Evolutionary conservation across 768 basidiomycete genomes (phyloP).

Genomic region (Leucocoprinus birnbaumii): DNA sequence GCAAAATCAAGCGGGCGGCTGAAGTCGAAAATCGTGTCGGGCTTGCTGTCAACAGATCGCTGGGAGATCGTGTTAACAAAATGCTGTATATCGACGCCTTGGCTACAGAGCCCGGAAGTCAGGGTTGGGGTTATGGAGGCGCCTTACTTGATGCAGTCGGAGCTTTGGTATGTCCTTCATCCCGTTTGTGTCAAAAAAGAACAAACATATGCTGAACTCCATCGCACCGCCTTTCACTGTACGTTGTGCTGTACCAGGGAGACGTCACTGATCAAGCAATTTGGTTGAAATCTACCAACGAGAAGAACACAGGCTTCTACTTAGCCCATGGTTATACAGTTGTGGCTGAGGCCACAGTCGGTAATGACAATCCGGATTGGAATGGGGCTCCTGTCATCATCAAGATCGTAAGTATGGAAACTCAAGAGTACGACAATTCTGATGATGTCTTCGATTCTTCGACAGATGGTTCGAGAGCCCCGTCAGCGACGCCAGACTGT

Average conservation of each 20-base stretch:
- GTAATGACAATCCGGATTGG: constrained; percentile 23
- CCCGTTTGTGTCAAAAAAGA: neutral
- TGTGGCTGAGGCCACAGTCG: constrained; percentile 17
- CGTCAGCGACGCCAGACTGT: neutral
- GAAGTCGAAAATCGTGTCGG: constrained; percentile 15
- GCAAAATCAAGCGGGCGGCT: constrained; percentile 12
- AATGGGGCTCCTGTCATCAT: constrained; percentile 18
- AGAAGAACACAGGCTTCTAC: constrained; percentile 22
- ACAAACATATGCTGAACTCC: neutral
- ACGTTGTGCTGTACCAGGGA: constrained; percentile 13
- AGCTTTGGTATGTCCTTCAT: constrained; percentile 16
- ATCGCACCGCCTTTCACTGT: neutral
- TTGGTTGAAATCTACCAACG: constrained; percentile 21
- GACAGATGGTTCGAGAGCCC: constrained; percentile 23
- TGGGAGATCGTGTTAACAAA: constrained; percentile 18
- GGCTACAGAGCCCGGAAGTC: constrained; percentile 18
- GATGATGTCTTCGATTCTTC: neutral
- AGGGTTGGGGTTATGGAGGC: constrained; percentile 21
- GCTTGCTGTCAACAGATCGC: constrained; percentile 12
- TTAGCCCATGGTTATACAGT: constrained; percentile 23
- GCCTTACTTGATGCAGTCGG: constrained; percentile 21
- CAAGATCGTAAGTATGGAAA: constrained; percentile 18
- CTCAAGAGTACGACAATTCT: neutral
- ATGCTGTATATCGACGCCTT: constrained; percentile 21
- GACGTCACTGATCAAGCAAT: constrained; percentile 17